These are phyloP conservation scores for Acanthamoeba triangularis DNA, from an alignment of 208 protist species.

Conservation along the genomic window DNA sequence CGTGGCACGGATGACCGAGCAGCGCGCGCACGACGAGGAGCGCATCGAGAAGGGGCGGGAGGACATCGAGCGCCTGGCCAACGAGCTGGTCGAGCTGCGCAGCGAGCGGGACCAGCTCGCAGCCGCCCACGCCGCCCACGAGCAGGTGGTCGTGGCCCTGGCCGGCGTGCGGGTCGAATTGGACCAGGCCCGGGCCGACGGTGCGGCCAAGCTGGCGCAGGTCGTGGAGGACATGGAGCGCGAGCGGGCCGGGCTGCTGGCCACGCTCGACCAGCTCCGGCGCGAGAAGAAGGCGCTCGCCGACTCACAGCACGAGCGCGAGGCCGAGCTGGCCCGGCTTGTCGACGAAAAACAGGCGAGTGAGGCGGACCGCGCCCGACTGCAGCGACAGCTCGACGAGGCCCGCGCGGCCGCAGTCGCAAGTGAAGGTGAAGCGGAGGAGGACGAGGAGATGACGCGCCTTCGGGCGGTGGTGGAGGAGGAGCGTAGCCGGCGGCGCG, in stretches of 20 bases:
- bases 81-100: not conserved
- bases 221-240: slow-evolving; percentile 15
- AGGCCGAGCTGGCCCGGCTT: not conserved
- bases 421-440: not conserved
- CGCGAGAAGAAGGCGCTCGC: not conserved
- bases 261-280: not conserved
- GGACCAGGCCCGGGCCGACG: not conserved
- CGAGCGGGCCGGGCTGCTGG: not conserved
- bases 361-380: not conserved
- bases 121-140: not conserved
- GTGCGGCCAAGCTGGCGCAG: not conserved
- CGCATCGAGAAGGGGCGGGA: not conserved
- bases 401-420: not conserved
- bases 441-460: not conserved
- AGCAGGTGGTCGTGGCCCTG: not conserved
- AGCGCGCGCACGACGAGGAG: not conserved
- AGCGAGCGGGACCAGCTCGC: slow-evolving; percentile 23
- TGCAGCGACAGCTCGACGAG: not conserved
- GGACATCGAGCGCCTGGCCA: slow-evolving; percentile 37
- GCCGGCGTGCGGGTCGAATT: not conserved
- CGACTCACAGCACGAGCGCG: not conserved
- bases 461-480: not conserved
- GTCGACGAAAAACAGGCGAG: not conserved
- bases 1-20: not conserved
- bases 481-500: not conserved